A percentile compares a stretch with the other conserved stretches of the same genome.
These are phyloP conservation scores for Saturnispora sanitii DNA, from an alignment of 805 yeast genomes.

Conservation along the genomic window DNA sequence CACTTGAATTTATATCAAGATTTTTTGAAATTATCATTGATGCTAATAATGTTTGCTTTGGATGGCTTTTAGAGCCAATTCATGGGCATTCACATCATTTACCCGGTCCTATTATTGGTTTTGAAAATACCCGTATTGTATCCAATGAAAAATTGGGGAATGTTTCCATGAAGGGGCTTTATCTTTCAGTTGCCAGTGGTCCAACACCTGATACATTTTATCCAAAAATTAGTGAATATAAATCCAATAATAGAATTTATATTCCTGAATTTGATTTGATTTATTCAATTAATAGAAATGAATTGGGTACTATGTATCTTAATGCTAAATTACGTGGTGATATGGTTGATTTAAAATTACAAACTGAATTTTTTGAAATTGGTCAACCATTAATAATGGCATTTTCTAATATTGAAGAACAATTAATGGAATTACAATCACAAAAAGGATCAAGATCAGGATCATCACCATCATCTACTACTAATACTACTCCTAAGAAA, in stretches of 20 bases:
- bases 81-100: constrained; percentile 9
- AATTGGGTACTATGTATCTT: constrained; percentile 22
- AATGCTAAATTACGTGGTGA: constrained; percentile 54
- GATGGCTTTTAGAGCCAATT: constrained; percentile 77
- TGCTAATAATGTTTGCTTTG: constrained; percentile 59
- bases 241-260: constrained; percentile 49
- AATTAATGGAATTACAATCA: constrained; percentile 13
- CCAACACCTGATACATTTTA: constrained; percentile 36
- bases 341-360: constrained; percentile 53
- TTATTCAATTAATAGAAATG: constrained; percentile 28
- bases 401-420: constrained; percentile 26
- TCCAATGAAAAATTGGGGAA: constrained; percentile 56
- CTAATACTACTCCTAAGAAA: not conserved
- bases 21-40: constrained; percentile 47
- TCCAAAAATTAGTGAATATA: constrained; percentile 35
- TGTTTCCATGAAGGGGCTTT: constrained; percentile 58
- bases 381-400: constrained; percentile 46
- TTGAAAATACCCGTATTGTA: constrained; percentile 59
- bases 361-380: constrained; percentile 45
- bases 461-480: not conserved
- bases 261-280: constrained; percentile 59
- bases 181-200: constrained; percentile 63
- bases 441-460: too few species aligned
- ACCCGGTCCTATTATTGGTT: constrained; percentile 76
- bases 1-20: constrained; percentile 19